phyloP scores from a whole-genome alignment of 805 yeast genomes.

The Metschnikowia bowlesiae region DNA sequence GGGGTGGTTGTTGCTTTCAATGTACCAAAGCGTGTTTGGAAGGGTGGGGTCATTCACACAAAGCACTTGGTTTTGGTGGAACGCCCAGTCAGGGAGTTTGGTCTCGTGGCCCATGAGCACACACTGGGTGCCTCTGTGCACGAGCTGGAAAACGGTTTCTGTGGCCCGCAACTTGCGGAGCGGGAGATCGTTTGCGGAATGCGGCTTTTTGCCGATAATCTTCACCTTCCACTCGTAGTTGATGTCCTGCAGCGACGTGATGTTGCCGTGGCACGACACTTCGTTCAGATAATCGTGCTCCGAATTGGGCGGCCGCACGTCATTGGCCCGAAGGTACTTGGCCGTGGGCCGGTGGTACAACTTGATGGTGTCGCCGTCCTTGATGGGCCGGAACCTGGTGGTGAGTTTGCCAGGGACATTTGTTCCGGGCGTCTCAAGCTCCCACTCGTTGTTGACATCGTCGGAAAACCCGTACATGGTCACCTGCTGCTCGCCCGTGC shows the following conservation, averaged over 20 bases:
- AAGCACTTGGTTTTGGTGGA: constrained; percentile 79
- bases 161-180: constrained; percentile 45
- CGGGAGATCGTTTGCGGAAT: constrained; percentile 31
- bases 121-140: constrained; percentile 67
- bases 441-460: constrained; percentile 69
- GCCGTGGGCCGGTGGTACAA: constrained; percentile 70
- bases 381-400: constrained; percentile 30
- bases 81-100: constrained; percentile 81
- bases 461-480: constrained; percentile 60
- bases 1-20: constrained; percentile 65
- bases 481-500: constrained; percentile 74
- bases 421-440: constrained; percentile 46
- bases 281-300: constrained; percentile 89
- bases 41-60: constrained; percentile 73
- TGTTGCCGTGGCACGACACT: constrained; percentile 68
- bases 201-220: constrained; percentile 33
- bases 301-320: constrained; percentile 78
- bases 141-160: constrained; percentile 65
- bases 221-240: constrained; percentile 68
- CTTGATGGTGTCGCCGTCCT: constrained; percentile 55
- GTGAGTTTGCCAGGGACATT: constrained; percentile 38
- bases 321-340: constrained; percentile 64
- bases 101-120: constrained; percentile 66
- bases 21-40: constrained; percentile 66
- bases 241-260: constrained; percentile 53